These are phyloP conservation scores for Nakazawaea ambrosiae DNA, from an alignment of 805 yeast genomes.

Conservation along the genomic window DNA sequence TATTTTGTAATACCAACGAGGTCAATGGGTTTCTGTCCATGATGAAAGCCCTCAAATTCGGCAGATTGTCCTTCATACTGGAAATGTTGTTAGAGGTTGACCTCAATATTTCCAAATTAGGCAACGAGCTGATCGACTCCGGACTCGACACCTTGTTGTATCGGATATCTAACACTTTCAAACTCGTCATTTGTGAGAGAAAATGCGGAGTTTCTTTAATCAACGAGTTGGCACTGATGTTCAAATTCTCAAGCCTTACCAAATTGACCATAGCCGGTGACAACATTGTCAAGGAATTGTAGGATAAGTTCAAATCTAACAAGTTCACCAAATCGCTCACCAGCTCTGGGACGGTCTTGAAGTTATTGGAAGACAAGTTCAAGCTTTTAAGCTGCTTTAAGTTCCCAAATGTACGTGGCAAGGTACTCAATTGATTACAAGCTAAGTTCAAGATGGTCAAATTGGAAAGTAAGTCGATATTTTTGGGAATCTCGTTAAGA, in stretches of 20 bases:
- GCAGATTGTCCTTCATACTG: constrained; percentile 55
- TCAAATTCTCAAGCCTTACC: constrained; percentile 56
- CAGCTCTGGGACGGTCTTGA: constrained; percentile 56
- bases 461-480: constrained; percentile 45
- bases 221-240: constrained; percentile 68
- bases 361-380: constrained; percentile 75
- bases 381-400: constrained; percentile 48
- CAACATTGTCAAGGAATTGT: constrained; percentile 57
- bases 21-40: constrained; percentile 84
- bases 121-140: constrained; percentile 48
- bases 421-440: constrained; percentile 59
- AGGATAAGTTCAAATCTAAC: constrained; percentile 69
- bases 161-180: constrained; percentile 71
- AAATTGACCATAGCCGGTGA: constrained; percentile 59
- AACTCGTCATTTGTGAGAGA: constrained; percentile 43
- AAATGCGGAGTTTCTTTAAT: constrained; percentile 42
- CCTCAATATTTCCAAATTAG: constrained; percentile 62
- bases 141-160: constrained; percentile 55
- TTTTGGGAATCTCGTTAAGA: constrained; percentile 52
- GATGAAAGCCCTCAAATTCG: constrained; percentile 59
- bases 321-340: constrained; percentile 54
- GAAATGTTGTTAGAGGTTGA: constrained; percentile 74
- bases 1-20: constrained; percentile 44
- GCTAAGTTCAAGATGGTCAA: constrained; percentile 59
- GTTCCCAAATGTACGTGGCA: constrained; percentile 57